Conservation (phyloP, 2,329 filamentous ascomycete genomes). For the Alternaria gansuensis region DNA sequence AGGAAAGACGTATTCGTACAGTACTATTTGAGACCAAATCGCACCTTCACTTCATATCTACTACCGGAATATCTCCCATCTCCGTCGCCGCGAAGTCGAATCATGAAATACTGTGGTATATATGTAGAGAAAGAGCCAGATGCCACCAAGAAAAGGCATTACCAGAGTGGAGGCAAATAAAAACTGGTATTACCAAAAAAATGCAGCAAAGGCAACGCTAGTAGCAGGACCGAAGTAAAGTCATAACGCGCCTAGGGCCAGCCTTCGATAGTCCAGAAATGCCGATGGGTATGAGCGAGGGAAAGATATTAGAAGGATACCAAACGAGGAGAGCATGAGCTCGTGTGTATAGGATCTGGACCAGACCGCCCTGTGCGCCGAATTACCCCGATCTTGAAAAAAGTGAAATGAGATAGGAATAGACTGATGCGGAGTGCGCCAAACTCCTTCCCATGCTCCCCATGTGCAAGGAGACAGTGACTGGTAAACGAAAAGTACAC, state of each 20-base stretch:
- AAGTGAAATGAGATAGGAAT: slow-evolving; percentile 23
- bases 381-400: slow-evolving; percentile 42
- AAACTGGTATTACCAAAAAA: slow-evolving; percentile 42
- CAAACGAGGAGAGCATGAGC: slow-evolving; percentile 47
- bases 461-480: slow-evolving; percentile 43
- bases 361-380: slow-evolving; percentile 49
- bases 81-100: slow-evolving; percentile 37
- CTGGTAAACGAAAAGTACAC: slow-evolving; percentile 27
- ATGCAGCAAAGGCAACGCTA: slow-evolving; percentile 30
- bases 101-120: slow-evolving; percentile 51
- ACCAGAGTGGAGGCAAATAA: slow-evolving; percentile 29
- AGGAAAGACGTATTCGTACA: slow-evolving; percentile 34
- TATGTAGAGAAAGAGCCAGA: slow-evolving; percentile 44
- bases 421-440: slow-evolving; percentile 28
- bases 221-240: slow-evolving; percentile 39
- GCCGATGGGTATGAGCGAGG: slow-evolving; percentile 50
- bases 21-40: slow-evolving; percentile 31
- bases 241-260: slow-evolving; percentile 49
- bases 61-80: slow-evolving; percentile 28
- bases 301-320: slow-evolving; percentile 51
- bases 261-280: slow-evolving; percentile 50
- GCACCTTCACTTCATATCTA: slow-evolving; percentile 32
- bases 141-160: slow-evolving; percentile 28
- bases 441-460: slow-evolving; percentile 51
- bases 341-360: slow-evolving; percentile 47